A percentile compares a stretch with the other conserved stretches of the same genome.
Evolutionary conservation across 495 filamentous ascomycete species (phyloP).

Genomic region (Penicillium crystallinum): DNA sequence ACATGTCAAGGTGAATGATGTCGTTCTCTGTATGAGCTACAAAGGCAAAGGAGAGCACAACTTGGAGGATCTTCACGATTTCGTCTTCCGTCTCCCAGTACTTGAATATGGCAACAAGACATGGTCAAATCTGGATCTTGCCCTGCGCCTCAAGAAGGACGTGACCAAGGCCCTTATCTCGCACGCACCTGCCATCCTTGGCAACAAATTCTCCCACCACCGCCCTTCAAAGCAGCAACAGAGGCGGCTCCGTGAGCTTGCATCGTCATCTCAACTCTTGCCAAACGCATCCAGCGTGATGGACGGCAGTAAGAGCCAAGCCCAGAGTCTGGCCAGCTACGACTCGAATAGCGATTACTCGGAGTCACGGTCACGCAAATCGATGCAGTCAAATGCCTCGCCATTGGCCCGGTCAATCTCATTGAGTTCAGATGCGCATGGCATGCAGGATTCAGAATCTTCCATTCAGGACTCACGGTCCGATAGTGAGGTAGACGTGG

Average conservation of each 20-base stretch:
- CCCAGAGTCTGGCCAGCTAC: slow-evolving; percentile 27
- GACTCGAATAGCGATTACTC: slow-evolving; percentile 41
- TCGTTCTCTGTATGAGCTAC: slow-evolving; percentile 93
- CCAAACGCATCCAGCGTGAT: slow-evolving; percentile 45
- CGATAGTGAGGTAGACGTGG: slow-evolving; percentile 37
- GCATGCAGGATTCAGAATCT: slow-evolving; percentile 17
- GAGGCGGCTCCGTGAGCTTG: slow-evolving; percentile 74
- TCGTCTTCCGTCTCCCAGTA: slow-evolving; percentile 91
- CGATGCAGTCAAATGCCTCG: slow-evolving; percentile 33
- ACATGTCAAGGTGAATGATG: slow-evolving; percentile 89
- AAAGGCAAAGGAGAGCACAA: slow-evolving; percentile 95
- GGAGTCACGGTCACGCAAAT: slow-evolving; percentile 34
- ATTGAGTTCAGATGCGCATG: slow-evolving; percentile 31
- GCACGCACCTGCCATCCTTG: slow-evolving; percentile 91
- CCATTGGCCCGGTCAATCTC: slow-evolving; percentile 38
- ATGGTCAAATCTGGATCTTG: slow-evolving; percentile 96
- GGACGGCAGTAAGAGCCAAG: slow-evolving; percentile 24
- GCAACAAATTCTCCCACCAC: slow-evolving; percentile 92
- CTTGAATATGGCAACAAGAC: slow-evolving; percentile 98
- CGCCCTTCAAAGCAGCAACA: slow-evolving; percentile 72
- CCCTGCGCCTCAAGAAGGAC: slow-evolving; percentile 84
- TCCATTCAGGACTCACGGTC: slow-evolving; percentile 30
- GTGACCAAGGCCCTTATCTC: slow-evolving; percentile 91
- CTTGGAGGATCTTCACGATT: slow-evolving; percentile 91
- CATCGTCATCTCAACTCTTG: slow-evolving; percentile 47